phyloP scores from a whole-genome alignment of 768 basidiomycete genomes.

The Suillus spraguei region DNA sequence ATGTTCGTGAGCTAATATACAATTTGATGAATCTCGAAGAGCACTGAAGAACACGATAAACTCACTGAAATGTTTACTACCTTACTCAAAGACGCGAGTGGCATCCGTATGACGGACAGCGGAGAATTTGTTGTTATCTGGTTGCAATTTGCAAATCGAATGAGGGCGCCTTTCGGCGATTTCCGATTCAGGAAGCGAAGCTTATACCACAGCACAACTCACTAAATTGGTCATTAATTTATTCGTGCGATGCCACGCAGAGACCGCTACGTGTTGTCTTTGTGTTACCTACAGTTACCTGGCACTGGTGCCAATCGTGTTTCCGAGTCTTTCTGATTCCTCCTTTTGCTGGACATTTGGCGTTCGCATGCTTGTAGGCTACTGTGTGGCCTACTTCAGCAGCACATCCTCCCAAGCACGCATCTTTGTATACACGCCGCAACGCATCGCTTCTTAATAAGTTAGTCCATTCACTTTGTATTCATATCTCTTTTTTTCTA shows the following conservation, averaged over 20 bases:
- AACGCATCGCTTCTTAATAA: neutral
- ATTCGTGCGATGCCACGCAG: neutral
- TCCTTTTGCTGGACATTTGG: no score
- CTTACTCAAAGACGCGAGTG: slow-evolving; percentile 42
- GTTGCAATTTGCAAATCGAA: slow-evolving; percentile 14
- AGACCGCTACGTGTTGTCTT: neutral
- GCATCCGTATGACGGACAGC: slow-evolving; percentile 40
- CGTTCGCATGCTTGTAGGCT: neutral
- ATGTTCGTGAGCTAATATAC: slow-evolving; percentile 49
- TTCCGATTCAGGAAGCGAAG: slow-evolving; percentile 17
- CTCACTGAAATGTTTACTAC: slow-evolving; percentile 43
- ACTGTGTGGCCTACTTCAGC: neutral
- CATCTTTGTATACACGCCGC: neutral
- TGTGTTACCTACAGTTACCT: neutral
- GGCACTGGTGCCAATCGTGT: neutral
- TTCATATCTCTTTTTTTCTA: neutral
- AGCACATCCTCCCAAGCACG: neutral
- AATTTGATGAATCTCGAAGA: slow-evolving; percentile 10
- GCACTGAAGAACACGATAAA: slow-evolving; percentile 4
- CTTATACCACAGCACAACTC: slow-evolving; percentile 1
- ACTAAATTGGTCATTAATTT: neutral
- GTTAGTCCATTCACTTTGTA: neutral
- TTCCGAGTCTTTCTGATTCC: no score
- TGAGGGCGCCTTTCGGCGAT: slow-evolving; percentile 21
- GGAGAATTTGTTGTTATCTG: slow-evolving; percentile 29